A percentile compares a stretch with the other conserved stretches of the same genome.
phyloP scores from a whole-genome alignment of 495 filamentous ascomycete species.

The Tricharina praecox region DNA sequence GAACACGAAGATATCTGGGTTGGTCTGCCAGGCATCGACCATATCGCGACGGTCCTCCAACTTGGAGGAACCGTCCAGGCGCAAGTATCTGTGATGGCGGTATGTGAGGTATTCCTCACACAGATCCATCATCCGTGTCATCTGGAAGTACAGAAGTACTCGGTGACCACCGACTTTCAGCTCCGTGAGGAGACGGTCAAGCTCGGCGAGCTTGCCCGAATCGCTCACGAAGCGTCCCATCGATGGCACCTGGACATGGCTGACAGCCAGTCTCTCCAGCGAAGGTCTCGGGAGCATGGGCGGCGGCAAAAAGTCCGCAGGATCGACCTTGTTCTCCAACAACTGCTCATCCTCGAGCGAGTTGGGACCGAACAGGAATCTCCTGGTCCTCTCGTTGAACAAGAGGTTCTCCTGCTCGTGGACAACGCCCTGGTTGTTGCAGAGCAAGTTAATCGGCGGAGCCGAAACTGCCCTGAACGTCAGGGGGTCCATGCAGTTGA shows the following conservation, averaged over 20 bases:
- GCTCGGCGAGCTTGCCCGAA: constrained; percentile 82
- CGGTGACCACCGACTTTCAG: constrained; percentile 87
- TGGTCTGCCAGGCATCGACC: constrained; percentile 81
- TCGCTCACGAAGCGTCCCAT: constrained; percentile 98
- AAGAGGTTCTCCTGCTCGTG: constrained; percentile 55
- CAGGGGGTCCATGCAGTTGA: constrained; percentile 62
- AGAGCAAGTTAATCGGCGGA: constrained; percentile 70
- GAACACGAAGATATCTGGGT: constrained; percentile 90
- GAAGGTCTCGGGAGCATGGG: constrained; percentile 58
- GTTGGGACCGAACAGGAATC: constrained; percentile 52
- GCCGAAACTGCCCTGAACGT: constrained; percentile 58
- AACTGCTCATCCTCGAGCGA: constrained; percentile 54
- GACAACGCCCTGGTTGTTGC: constrained; percentile 47
- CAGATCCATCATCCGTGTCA: constrained; percentile 99
- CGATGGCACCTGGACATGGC: constrained; percentile 82
- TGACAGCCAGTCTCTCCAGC: constrained; percentile 65
- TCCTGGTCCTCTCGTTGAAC: constrained; percentile 62
- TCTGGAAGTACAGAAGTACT: constrained; percentile 99
- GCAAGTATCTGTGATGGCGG: constrained; percentile 95
- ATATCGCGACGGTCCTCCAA: constrained; percentile 93
- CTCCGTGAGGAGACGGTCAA: constrained; percentile 70
- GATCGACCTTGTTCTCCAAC: constrained; percentile 49
- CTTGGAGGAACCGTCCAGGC: constrained; percentile 94
- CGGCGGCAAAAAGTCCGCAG: constrained; percentile 42
- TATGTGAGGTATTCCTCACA: constrained; percentile 99